Evolutionary conservation across 768 basidiomycete species (phyloP), one percentile per base, ranked within the genome.

Genomic region (Amanita rimosa): DNA sequence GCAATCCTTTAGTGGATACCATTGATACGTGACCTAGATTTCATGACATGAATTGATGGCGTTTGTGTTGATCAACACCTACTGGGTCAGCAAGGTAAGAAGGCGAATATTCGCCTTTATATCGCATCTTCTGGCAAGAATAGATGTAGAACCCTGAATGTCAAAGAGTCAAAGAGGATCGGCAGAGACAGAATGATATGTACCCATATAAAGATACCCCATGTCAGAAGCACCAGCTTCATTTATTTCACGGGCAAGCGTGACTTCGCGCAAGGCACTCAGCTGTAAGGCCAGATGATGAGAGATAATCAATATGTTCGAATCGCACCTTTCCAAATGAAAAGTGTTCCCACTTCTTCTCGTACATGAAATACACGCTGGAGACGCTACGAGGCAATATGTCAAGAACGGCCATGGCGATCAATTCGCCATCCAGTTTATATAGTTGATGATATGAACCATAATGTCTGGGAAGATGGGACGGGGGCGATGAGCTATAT

Each of bases 391-490:
- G 63, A 0, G 93, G 94, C 22, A 99, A 70, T 48, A 99, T 83
- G 62, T 98, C 96, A 48, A 98, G 68, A 24, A 98, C 88, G 4
- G 79, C 83, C 59, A 98, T 70, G 0, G 89, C 96, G 44, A 96
- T 75, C 9, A 97, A 71, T 59, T 81, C 62, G 3, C 81, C 87
- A 56, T 97, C 85, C 21, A 97, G 62, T 52, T 78, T 74, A 60
- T 95, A 96, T 38, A 91, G 66, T 56, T 92, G 91, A 58, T 98
- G 95, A 62, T 91, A 89, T 19, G 89, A 85, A n/a, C 95, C 95
- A 63, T 91, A 97, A 13, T 76, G 65, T n/a, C 52, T 58, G 0
- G 93, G 92, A 8, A 95, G 71, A 57, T 83, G 73, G 2, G 52
- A 49, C 14, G 81, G 77, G 0, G 72, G 73, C 0, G 61, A 44